Conservation (phyloP, 768 basidiomycete genomes). For the Pleurotus djamor region DNA sequence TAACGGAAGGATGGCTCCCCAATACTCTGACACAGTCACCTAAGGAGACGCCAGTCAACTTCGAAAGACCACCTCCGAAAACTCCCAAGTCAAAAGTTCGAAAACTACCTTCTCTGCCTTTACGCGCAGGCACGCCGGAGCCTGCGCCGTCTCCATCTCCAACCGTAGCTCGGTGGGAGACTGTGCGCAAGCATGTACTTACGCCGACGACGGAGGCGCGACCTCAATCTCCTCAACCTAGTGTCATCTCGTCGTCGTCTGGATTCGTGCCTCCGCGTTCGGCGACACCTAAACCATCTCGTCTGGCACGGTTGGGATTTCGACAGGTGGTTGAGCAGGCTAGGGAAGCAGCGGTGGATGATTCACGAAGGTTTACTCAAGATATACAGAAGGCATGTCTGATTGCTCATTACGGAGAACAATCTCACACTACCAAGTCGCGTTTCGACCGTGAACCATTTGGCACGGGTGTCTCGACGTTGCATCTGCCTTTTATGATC, state of each 20-base stretch:
- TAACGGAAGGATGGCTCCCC: not conserved
- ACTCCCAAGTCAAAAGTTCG: constrained; percentile 8
- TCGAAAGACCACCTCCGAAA: constrained; percentile 10
- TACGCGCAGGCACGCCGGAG: constrained; percentile 24
- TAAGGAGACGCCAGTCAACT: not conserved
- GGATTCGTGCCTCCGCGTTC: constrained; percentile 19
- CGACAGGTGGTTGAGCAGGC: constrained; percentile 67
- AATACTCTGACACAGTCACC: not conserved
- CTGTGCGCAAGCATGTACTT: constrained; percentile 52
- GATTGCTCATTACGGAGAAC: constrained; percentile 46
- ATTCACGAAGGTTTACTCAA: constrained; percentile 47
- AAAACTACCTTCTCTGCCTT: constrained; percentile 34
- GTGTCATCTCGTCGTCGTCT: constrained; percentile 22
- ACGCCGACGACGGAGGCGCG: constrained; percentile 21
- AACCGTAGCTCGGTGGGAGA: constrained; percentile 47
- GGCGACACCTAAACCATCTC: constrained; percentile 47
- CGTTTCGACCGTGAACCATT: constrained; percentile 14
- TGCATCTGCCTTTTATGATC: constrained; percentile 41
- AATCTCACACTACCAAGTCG: constrained; percentile 17
- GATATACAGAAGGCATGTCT: constrained; percentile 59
- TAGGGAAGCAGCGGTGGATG: constrained; percentile 46
- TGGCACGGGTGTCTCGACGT: constrained; percentile 27
- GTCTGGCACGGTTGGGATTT: constrained; percentile 51
- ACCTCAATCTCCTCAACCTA: constrained; percentile 19
- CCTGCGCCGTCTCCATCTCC: constrained; percentile 38